Base-by-base conservation (phyloP, 371 early-diverging fungal species). In the Chytridium lagenaria region DNA sequence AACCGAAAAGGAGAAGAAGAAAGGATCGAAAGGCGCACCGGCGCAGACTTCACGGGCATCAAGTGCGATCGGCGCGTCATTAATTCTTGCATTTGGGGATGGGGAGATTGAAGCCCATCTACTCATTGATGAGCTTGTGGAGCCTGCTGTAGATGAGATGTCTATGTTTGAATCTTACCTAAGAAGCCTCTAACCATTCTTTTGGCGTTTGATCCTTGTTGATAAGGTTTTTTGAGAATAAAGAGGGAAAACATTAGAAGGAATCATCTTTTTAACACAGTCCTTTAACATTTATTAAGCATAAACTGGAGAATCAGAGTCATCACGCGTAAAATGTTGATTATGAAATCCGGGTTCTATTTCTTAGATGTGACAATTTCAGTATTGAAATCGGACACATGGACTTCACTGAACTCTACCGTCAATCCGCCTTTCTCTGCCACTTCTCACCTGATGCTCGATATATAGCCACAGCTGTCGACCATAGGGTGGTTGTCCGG, bases 401-500 rank as follows among this genome's bases (percentile, higher is more conserved):
- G 57, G 61, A 61, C 65, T 91, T 91, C 67, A 83, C 88, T 0
- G 91, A 92, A 57, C 68, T 92, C 37, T 94, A 87, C 85, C 92
- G 91, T 71, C 93, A 92, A 67, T 78, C 88, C 30, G 73, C 76
- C 31, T 77, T 78, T 38, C 86, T 89, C 68, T 86, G 77, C 34
- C 59, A 69, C 65, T 88, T 89, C 71, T 92, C 94, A 31, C 94
- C 95, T 0, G 77, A 89, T 73, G 87, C 86, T 1, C 73, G 77
- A 33, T 88, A 87, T 71, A 69, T 95, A 1, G 95, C 93, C 2
- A 90, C 88, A 31, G 88, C 82, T 12, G 88, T 90, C 7, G 88
- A 90, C 38, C 84, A 89, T 72, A 85, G 92, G 23, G 84, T 95
- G 19, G 90, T 93, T 2, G 83, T 95, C 67, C 88, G 95, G 15